Evolutionary conservation across 495 filamentous ascomycete species (phyloP).

Genomic region (Clavariopsis aquatica): DNA sequence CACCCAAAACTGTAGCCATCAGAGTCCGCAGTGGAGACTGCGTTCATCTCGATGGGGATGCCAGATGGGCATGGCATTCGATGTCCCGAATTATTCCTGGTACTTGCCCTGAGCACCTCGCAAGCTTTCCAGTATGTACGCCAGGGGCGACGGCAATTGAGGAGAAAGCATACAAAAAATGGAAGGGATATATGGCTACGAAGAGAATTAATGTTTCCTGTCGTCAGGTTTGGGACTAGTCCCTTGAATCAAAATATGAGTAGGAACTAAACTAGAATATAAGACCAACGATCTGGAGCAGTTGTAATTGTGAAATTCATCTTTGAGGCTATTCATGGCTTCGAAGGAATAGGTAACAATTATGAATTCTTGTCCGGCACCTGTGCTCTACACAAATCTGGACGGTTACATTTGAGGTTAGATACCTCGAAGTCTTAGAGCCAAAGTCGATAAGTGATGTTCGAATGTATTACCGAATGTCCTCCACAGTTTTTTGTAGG

Average conservation of each 20-base stretch:
- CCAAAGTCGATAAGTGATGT: too few species aligned
- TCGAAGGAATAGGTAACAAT: too few species aligned
- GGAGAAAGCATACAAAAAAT: slow-evolving; percentile 28
- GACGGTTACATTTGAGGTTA: too few species aligned
- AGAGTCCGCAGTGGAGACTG: slow-evolving; percentile 33
- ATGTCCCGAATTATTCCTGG: slow-evolving; percentile 33
- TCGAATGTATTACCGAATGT: too few species aligned
- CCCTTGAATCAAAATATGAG: neutral
- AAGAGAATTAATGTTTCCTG: slow-evolving; percentile 36
- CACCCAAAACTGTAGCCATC: slow-evolving; percentile 31
- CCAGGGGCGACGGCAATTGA: slow-evolving; percentile 21
- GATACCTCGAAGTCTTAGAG: too few species aligned
- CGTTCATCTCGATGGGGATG: slow-evolving; percentile 30
- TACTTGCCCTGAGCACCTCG: slow-evolving; percentile 28
- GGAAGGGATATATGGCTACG: slow-evolving; percentile 36
- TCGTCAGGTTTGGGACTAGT: slow-evolving; percentile 35
- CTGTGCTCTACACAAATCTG: too few species aligned
- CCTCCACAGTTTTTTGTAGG: too few species aligned
- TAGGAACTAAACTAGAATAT: neutral
- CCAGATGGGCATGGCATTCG: slow-evolving; percentile 39
- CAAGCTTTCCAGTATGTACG: slow-evolving; percentile 29
- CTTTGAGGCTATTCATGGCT: neutral
- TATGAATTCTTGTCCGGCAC: neutral
- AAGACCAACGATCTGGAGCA: neutral
- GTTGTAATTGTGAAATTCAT: neutral